Conservation (phyloP, 345 rosid genomes). For the Trapa incisa region DNA sequence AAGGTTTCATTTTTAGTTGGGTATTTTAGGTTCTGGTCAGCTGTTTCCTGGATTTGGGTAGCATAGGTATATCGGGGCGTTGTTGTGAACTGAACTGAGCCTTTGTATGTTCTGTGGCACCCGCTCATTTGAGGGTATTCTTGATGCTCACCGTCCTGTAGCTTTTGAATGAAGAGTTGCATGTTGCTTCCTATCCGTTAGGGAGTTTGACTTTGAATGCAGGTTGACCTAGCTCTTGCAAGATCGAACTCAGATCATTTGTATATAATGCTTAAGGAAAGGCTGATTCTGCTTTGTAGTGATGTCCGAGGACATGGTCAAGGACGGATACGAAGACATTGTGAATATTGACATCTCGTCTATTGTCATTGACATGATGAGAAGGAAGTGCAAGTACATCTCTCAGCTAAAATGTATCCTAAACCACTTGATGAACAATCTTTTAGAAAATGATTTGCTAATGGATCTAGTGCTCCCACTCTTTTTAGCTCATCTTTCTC, state of each 20-base stretch:
- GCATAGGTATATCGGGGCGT: neutral
- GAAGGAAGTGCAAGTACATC: constrained; percentile 42
- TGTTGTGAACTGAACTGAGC: neutral
- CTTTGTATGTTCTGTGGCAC: too few relatives aligned
- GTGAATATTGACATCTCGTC: constrained; percentile 73
- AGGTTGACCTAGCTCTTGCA: too few relatives aligned
- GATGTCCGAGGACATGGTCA: constrained; percentile 95
- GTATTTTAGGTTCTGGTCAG: neutral
- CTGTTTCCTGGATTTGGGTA: neutral
- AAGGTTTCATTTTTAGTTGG: neutral
- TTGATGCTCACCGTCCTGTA: too few relatives aligned
- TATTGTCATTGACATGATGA: constrained; percentile 80
- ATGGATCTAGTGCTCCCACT: neutral
- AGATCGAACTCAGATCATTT: too few relatives aligned
- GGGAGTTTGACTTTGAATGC: too few relatives aligned
- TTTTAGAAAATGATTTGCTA: neutral
- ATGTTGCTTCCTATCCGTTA: too few relatives aligned
- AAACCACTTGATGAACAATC: neutral
- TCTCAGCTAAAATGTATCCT: constrained; percentile 85
- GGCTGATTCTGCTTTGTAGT: constrained; percentile 21
- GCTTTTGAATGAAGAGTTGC: too few relatives aligned
- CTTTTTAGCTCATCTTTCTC: constrained; percentile 12
- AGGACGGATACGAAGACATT: constrained; percentile 79
- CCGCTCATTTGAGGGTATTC: too few relatives aligned
- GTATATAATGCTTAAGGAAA: neutral